Evolutionary conservation across 2,329 filamentous ascomycete genomes (phyloP).

Genomic region (Alternaria gaisen): DNA sequence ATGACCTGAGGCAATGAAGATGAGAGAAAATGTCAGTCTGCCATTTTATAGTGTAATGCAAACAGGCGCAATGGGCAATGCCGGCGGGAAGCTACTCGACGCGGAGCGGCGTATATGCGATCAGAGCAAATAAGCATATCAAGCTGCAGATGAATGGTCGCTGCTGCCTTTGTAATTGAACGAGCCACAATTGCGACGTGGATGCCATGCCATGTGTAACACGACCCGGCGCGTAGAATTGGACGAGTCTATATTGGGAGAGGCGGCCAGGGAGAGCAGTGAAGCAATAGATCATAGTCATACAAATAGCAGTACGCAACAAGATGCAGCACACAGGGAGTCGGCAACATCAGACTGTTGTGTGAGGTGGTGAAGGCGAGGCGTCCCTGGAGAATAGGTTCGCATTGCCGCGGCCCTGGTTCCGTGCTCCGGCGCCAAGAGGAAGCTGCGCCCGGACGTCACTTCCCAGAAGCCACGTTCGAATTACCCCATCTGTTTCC

Average conservation of each 20-base stretch:
- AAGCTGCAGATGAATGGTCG: constrained; percentile 14
- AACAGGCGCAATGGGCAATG: constrained; percentile 21
- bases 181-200: constrained; percentile 16
- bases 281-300: background rate
- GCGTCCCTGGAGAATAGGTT: constrained; percentile 19
- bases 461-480: constrained; percentile 45
- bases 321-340: background rate
- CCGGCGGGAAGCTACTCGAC: constrained; percentile 18
- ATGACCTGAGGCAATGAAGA: constrained; percentile 15
- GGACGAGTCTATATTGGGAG: background rate
- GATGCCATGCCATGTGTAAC: constrained; percentile 1
- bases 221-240: constrained; percentile 5
- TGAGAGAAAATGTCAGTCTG: constrained; percentile 10
- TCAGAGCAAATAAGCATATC: constrained; percentile 17
- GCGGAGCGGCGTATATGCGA: constrained; percentile 22
- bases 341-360: background rate
- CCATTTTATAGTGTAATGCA: constrained; percentile 23
- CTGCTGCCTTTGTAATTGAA: constrained; percentile 13
- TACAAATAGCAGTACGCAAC: background rate
- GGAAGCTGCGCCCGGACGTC: constrained; percentile 31
- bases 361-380: constrained; percentile 1
- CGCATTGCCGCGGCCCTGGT: constrained; percentile 20
- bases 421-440: constrained; percentile 23
- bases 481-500: constrained; percentile 27
- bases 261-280: background rate